A percentile compares a stretch with the other conserved stretches of the same genome.
Conservation (phyloP, 2,329 filamentous ascomycete species). For the Penicillium concentricum region DNA sequence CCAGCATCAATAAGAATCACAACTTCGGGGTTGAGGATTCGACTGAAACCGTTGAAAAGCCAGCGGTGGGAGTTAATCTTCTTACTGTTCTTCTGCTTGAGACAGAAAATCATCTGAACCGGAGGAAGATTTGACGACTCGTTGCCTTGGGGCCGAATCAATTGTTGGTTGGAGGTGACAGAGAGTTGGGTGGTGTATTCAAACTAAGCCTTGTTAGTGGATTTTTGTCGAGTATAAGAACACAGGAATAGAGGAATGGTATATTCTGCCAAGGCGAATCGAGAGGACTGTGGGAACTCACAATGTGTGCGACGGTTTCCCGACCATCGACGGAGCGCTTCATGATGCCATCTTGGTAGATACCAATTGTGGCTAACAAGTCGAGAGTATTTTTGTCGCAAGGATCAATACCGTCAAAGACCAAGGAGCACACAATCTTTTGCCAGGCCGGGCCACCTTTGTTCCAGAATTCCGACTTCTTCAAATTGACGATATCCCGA, state of each 20-base stretch:
- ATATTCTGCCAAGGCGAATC: background rate
- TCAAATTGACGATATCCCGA: constrained; percentile 94
- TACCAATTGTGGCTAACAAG: constrained; percentile 86
- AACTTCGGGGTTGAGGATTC: constrained; percentile 92
- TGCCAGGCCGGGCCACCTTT: constrained; percentile 97
- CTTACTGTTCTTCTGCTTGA: constrained; percentile 98
- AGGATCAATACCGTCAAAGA: constrained; percentile 96
- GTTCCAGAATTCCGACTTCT: constrained; percentile 99
- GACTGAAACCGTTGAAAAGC: constrained; percentile 95
- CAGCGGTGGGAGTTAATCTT: constrained; percentile 99
- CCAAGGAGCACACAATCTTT: constrained; percentile 93
- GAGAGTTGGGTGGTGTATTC: constrained; percentile 97
- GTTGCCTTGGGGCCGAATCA: constrained; percentile 85
- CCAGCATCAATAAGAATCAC: constrained; percentile 93
- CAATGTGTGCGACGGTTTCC: constrained; percentile 88
- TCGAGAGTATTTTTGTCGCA: constrained; percentile 94
- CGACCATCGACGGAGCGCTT: constrained; percentile 97
- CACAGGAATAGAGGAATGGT: background rate
- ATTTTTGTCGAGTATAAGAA: background rate
- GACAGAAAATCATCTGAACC: constrained; percentile 97
- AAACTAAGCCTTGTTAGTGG: constrained; percentile 51
- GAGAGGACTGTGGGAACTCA: constrained; percentile 29
- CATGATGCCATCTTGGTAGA: constrained; percentile 97
- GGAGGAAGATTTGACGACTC: constrained; percentile 80
- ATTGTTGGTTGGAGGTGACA: constrained; percentile 89